A percentile compares a stretch with the other conserved stretches of the same genome.
These are phyloP conservation scores for Quercus phellos DNA, from an alignment of 331 rosid species.

Conservation along the genomic window DNA sequence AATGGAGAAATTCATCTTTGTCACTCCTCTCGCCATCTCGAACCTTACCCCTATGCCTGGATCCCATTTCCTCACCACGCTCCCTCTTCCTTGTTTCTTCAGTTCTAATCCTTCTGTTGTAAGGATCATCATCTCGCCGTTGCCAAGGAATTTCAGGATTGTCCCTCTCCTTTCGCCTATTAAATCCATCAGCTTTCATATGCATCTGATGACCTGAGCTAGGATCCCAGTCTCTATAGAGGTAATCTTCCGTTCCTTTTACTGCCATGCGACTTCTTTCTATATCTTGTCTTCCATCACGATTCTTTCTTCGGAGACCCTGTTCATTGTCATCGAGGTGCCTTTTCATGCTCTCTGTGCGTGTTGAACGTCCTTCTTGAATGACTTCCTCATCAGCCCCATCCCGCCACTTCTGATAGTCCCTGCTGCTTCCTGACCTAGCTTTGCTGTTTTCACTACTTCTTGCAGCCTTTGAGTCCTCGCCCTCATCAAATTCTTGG, in stretches of 20 bases:
- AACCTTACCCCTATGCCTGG: constrained; percentile 56
- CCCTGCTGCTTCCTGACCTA: constrained; percentile 90
- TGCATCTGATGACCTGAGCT: constrained; percentile 56
- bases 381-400: constrained; percentile 87
- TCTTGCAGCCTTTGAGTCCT: constrained; percentile 83
- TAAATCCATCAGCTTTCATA: constrained; percentile 64
- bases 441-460: constrained; percentile 97
- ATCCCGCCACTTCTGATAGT: constrained; percentile 65
- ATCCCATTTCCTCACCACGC: constrained; percentile 49
- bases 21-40: constrained; percentile 72
- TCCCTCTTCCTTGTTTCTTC: constrained; percentile 93
- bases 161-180: constrained; percentile 76
- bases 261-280: constrained; percentile 53
- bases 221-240: constrained; percentile 69
- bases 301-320: constrained; percentile 50
- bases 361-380: constrained; percentile 66
- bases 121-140: constrained; percentile 77
- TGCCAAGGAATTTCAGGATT: constrained; percentile 68
- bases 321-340: constrained; percentile 62
- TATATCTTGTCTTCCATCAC: constrained; percentile 60
- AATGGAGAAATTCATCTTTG: constrained; percentile 58
- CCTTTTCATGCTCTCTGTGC: constrained; percentile 41
- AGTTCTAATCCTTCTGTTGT: constrained; percentile 59
- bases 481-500: constrained; percentile 64
- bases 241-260: constrained; percentile 69